Conservation (phyloP, 495 filamentous ascomycete genomes). For the Aspergillus conjunctus region DNA sequence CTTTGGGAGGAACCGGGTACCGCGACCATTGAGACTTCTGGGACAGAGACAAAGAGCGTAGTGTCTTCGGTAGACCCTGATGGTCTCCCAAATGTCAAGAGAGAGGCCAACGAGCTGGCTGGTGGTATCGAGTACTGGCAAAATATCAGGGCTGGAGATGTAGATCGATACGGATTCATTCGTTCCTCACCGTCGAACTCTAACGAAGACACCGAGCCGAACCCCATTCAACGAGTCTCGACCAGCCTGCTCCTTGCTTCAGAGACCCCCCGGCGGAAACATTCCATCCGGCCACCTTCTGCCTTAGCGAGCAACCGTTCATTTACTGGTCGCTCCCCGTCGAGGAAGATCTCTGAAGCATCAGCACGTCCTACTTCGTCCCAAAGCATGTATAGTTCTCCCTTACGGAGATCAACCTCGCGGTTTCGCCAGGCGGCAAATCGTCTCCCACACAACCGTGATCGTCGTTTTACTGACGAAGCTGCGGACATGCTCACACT, state of each 20-base stretch:
- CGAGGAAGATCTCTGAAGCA: constrained; percentile 42
- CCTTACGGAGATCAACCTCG: constrained; percentile 42
- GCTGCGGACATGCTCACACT: constrained; percentile 87
- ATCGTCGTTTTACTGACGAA: constrained; percentile 77
- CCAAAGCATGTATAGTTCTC: constrained; percentile 47
- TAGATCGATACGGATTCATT: constrained; percentile 97
- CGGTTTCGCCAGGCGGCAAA: constrained; percentile 68
- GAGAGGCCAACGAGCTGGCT: constrained; percentile 63
- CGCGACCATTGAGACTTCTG: constrained; percentile 46
- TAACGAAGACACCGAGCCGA: constrained; percentile 45
- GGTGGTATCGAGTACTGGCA: constrained; percentile 97
- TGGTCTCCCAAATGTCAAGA: constrained; percentile 35
- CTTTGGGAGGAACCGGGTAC: constrained; percentile 58
- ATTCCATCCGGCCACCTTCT: constrained; percentile 54
- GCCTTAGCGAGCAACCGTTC: constrained; percentile 44
- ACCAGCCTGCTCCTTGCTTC: constrained; percentile 66
- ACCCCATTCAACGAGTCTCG: constrained; percentile 65
- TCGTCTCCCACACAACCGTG: constrained; percentile 71
- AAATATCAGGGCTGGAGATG: constrained; percentile 79
- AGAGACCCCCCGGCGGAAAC: constrained; percentile 60
- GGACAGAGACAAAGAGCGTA: constrained; percentile 24
- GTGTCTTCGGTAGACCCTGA: constrained; percentile 19
- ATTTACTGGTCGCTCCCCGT: constrained; percentile 58
- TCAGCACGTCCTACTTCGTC: constrained; percentile 48
- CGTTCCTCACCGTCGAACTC: constrained; percentile 45